These are phyloP conservation scores for Xylaria bambusicola DNA, from an alignment of 495 filamentous ascomycete genomes.

Conservation along the genomic window DNA sequence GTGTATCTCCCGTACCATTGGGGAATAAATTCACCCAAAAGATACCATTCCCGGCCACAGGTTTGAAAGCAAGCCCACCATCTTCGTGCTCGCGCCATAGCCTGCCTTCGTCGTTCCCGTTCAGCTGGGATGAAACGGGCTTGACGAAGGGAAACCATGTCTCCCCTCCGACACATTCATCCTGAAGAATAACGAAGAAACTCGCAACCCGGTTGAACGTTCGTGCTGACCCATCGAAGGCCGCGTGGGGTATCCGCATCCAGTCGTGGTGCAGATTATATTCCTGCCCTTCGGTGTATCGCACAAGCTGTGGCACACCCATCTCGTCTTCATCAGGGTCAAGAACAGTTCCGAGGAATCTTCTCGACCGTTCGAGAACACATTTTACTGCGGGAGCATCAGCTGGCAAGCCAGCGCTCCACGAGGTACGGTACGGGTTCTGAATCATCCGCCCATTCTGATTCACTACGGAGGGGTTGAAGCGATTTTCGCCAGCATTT, in stretches of 20 bases:
- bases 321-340: slow-evolving; percentile 48
- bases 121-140: slow-evolving; percentile 19
- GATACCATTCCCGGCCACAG: slow-evolving; percentile 52
- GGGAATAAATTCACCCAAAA: slow-evolving; percentile 55
- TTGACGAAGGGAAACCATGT: slow-evolving; percentile 49
- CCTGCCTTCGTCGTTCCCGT: slow-evolving; percentile 15
- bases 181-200: slow-evolving; percentile 50
- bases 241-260: slow-evolving; percentile 38
- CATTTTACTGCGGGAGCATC: slow-evolving; percentile 45
- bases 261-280: slow-evolving; percentile 54
- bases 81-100: slow-evolving; percentile 48
- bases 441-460: slow-evolving; percentile 38
- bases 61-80: slow-evolving; percentile 53
- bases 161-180: slow-evolving; percentile 45
- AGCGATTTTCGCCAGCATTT: slow-evolving; percentile 36
- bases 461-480: slow-evolving; percentile 42
- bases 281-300: slow-evolving; percentile 43
- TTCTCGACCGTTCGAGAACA: slow-evolving; percentile 40
- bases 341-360: slow-evolving; percentile 48
- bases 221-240: slow-evolving; percentile 28
- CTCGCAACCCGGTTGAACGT: slow-evolving; percentile 48
- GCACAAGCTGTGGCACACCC: slow-evolving; percentile 51
- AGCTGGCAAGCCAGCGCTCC: slow-evolving; percentile 44
- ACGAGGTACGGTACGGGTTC: slow-evolving; percentile 44
- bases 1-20: slow-evolving; percentile 49